Evolutionary conservation across 2,329 filamentous ascomycete genomes (phyloP).

Genomic region (Aspergillaceae sp.): DNA sequence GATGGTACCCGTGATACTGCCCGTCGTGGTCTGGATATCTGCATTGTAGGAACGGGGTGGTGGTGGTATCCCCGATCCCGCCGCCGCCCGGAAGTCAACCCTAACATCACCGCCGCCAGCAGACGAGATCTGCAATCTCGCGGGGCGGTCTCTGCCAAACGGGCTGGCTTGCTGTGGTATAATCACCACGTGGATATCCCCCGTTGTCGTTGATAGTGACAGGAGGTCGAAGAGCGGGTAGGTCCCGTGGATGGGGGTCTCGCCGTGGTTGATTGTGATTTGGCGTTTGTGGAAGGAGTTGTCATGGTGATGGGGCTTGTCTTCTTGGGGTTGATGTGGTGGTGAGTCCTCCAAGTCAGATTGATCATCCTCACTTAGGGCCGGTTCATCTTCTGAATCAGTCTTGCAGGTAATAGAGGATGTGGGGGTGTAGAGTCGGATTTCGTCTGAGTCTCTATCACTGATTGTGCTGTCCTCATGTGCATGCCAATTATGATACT

Average conservation of each 20-base stretch:
- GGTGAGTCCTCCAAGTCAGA: too few species aligned
- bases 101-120: constrained; percentile 15
- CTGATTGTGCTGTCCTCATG: too few species aligned
- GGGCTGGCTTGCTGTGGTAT: constrained; percentile 25
- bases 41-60: constrained; percentile 18
- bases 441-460: too few species aligned
- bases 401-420: too few species aligned
- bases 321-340: neutral
- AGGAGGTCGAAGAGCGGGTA: constrained; percentile 26
- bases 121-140: constrained; percentile 18
- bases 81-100: constrained; percentile 13
- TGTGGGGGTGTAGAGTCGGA: too few species aligned
- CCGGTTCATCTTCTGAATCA: too few species aligned
- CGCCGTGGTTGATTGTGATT: constrained; percentile 11
- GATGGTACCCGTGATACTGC: constrained; percentile 33
- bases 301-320: neutral
- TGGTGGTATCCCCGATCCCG: constrained; percentile 2
- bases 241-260: constrained; percentile 16
- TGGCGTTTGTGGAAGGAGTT: constrained; percentile 3
- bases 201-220: constrained; percentile 21
- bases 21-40: constrained; percentile 19
- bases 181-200: constrained; percentile 20
- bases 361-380: too few species aligned
- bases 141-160: constrained; percentile 16
- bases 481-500: too few species aligned